These are phyloP conservation scores for Chalaropsis thielavioides DNA, from an alignment of 2,329 filamentous ascomycete genomes.

Conservation along the genomic window DNA sequence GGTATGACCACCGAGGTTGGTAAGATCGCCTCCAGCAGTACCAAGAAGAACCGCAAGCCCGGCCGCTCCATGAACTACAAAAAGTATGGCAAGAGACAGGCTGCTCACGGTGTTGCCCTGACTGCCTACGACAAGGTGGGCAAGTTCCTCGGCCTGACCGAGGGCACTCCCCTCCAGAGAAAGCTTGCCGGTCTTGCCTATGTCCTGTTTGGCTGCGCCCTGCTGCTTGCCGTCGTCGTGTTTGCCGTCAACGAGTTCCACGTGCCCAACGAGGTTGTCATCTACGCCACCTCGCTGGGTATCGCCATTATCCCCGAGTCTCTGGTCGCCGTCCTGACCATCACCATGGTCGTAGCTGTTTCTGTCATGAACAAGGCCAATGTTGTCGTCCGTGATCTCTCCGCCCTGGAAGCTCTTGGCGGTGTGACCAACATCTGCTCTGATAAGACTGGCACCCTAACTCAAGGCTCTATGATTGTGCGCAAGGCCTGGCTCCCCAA, in stretches of 20 bases:
- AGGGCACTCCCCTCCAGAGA: slow-evolving; percentile 64
- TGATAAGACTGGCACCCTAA: slow-evolving; percentile 58
- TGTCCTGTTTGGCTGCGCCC: slow-evolving; percentile 57
- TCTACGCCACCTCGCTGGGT: slow-evolving; percentile 43
- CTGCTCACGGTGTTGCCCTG: slow-evolving; percentile 33
- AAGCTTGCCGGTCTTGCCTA: slow-evolving; percentile 68
- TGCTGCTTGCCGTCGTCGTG: slow-evolving; percentile 42
- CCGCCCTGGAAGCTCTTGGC: slow-evolving; percentile 53
- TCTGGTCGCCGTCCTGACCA: slow-evolving; percentile 53
- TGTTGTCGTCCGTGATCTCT: slow-evolving; percentile 51
- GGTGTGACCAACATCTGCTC: slow-evolving; percentile 61
- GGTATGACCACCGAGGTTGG: slow-evolving; percentile 60
- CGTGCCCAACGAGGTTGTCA: slow-evolving; percentile 38
- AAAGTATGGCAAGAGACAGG: slow-evolving; percentile 38
- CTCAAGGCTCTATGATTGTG: slow-evolving; percentile 55
- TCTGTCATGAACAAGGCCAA: slow-evolving; percentile 51
- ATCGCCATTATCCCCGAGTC: slow-evolving; percentile 51
- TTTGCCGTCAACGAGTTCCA: slow-evolving; percentile 43
- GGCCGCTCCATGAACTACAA: slow-evolving; percentile 38
- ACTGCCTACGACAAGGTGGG: slow-evolving; percentile 36
- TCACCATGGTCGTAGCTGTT: slow-evolving; percentile 53
- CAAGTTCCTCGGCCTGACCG: slow-evolving; percentile 45
- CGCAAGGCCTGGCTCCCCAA: slow-evolving; percentile 50
- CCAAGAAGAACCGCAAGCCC: slow-evolving; percentile 41
- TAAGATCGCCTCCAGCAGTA: slow-evolving; percentile 46